phyloP scores from a whole-genome alignment of 306 rosid genomes.

The Sophora flavescens region DNA sequence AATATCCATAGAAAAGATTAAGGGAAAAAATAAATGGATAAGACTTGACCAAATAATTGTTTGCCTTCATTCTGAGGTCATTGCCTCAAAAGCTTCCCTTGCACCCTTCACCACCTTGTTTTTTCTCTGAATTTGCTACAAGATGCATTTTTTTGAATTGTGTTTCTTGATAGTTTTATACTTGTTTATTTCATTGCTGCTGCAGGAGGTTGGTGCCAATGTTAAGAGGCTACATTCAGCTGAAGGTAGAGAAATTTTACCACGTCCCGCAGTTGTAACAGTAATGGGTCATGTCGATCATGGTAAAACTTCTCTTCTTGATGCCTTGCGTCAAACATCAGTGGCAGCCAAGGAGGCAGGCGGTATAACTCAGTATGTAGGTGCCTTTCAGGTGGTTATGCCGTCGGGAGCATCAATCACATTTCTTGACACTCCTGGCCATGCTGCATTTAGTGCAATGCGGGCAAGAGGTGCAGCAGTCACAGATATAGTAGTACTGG shows the following conservation, averaged over 20 bases:
- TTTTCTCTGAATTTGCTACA: slow-evolving; percentile 8
- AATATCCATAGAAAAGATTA: slow-evolving; percentile 4
- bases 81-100: slow-evolving; percentile 2
- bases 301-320: slow-evolving; percentile 96
- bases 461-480: slow-evolving; percentile 98
- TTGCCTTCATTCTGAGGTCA: slow-evolving; percentile 28
- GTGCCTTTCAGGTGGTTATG: slow-evolving; percentile 95
- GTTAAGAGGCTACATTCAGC: slow-evolving; percentile 82
- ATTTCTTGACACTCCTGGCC: slow-evolving; percentile 98
- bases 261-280: slow-evolving; percentile 89
- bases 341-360: slow-evolving; percentile 97
- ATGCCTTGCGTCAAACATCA: slow-evolving; percentile 92
- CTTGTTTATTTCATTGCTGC: slow-evolving; percentile 41
- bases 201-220: slow-evolving; percentile 85
- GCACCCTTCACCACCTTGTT: not conserved
- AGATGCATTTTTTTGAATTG: slow-evolving; percentile 27
- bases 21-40: not conserved
- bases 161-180: slow-evolving; percentile 13
- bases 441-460: slow-evolving; percentile 99
- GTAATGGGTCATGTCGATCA: slow-evolving; percentile 99
- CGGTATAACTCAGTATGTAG: slow-evolving; percentile 96
- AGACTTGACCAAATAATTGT: slow-evolving; percentile 16
- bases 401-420: slow-evolving; percentile 90
- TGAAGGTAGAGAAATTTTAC: slow-evolving; percentile 75
- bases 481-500: slow-evolving; percentile 93